Evolutionary conservation across 371 early-diverging fungal species (phyloP), one percentile per base, ranked within the genome.

Genomic region (Nematocida minor): DNA sequence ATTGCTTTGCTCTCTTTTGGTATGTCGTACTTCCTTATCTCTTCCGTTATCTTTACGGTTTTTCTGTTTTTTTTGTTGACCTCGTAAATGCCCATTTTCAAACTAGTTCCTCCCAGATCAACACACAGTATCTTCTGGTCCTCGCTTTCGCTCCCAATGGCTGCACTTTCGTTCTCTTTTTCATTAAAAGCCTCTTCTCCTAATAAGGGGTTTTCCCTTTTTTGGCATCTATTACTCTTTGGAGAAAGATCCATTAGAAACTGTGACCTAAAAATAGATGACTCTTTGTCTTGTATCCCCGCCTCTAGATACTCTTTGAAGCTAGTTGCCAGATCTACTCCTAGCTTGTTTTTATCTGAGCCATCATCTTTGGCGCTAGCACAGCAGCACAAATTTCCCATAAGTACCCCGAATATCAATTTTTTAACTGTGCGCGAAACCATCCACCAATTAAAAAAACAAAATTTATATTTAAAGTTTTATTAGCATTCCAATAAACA

Each of bases 101-200:
- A 38, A 34, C 64, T 74, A 27, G 49, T 74, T 11, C 77, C 77
- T 0, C 77, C 77, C 31, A 74, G 29, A 51, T 74, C 77, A n/a
- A 63, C 77, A 38, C 77, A 74, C 0, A 74, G 51, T 11, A 74
- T 25, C 1, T 62, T n/a, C 34, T 11, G 11, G 11, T 22, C 1
- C 14, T 32, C 34, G 11, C 34, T 34, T 7, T 57, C 38, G n/a
- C n/a, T n/a, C n/a, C n/a, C n/a, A n/a, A n/a, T n/a, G n/a, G n/a
- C n/a, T n/a, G n/a, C n/a, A n/a, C n/a, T n/a, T n/a, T n/a, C n/a
- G n/a, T n/a, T n/a, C n/a, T n/a, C n/a, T n/a, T n/a, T n/a, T n/a
- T n/a, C n/a, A n/a, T n/a, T n/a, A n/a, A n/a, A n/a, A n/a, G n/a
- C n/a, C n/a, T n/a, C n/a, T n/a, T n/a, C n/a, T n/a, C n/a, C n/a